Conservation (phyloP, 2,329 filamentous ascomycete species). For the Tolypocladium amazonense region DNA sequence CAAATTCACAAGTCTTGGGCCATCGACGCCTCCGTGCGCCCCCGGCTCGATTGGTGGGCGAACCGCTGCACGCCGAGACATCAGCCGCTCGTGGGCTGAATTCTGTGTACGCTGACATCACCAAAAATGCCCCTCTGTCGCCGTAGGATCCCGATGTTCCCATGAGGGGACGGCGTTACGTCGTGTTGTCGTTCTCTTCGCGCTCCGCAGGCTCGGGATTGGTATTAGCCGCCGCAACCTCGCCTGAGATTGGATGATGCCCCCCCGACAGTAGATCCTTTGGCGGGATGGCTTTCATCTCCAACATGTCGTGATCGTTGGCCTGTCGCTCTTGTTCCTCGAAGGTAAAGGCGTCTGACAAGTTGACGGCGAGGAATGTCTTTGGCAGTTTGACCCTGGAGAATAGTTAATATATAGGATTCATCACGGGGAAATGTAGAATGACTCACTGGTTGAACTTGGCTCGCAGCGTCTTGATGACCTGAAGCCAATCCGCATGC, state of each 20-base stretch:
- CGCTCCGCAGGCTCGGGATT: neutral
- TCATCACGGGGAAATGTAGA: neutral
- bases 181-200: neutral
- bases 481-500: slow-evolving; percentile 90
- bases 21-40: neutral
- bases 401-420: too few species aligned
- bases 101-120: neutral
- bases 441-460: slow-evolving; percentile 82
- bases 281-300: slow-evolving; percentile 30
- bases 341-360: slow-evolving; percentile 52
- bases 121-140: neutral
- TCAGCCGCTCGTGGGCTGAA: neutral
- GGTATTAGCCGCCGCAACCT: neutral
- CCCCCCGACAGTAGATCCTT: slow-evolving; percentile 15
- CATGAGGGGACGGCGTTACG: neutral
- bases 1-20: neutral
- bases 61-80: neutral
- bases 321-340: slow-evolving; percentile 43
- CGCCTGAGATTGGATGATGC: neutral
- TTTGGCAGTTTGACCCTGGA: slow-evolving; percentile 54
- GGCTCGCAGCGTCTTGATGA: slow-evolving; percentile 88
- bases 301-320: slow-evolving; percentile 34
- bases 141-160: neutral
- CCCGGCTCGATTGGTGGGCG: neutral
- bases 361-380: slow-evolving; percentile 53